Conservation (phyloP, 129 eudicot genomes). For the Tagetes erecta region DNA sequence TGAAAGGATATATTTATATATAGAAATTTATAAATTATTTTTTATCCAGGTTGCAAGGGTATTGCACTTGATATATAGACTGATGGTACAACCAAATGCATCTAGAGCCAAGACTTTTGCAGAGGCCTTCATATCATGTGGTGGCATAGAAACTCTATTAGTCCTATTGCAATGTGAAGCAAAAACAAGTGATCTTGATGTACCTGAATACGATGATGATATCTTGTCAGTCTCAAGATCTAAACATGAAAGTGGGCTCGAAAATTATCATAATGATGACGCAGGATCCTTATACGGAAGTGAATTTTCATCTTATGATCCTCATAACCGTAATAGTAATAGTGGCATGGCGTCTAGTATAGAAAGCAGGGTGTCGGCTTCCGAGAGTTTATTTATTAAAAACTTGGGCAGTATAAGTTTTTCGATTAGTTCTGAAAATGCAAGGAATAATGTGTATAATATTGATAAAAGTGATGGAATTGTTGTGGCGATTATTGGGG, state of each 20-base stretch:
- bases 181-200: slow-evolving; percentile 66
- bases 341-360: slow-evolving; percentile 40
- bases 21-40: not conserved
- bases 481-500: slow-evolving; percentile 72
- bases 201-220: slow-evolving; percentile 33
- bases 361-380: slow-evolving; percentile 54
- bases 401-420: slow-evolving; percentile 77
- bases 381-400: slow-evolving; percentile 52
- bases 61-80: slow-evolving; percentile 73
- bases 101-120: slow-evolving; percentile 80
- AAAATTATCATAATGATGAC: slow-evolving; percentile 31
- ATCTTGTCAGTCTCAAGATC: slow-evolving; percentile 36
- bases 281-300: slow-evolving; percentile 38
- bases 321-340: slow-evolving; percentile 26
- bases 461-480: slow-evolving; percentile 78
- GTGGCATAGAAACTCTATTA: slow-evolving; percentile 88
- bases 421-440: slow-evolving; percentile 87
- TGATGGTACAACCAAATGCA: slow-evolving; percentile 82
- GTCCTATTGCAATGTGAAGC: slow-evolving; percentile 89
- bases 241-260: slow-evolving; percentile 34
- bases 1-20: no score
- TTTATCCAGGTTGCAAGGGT: slow-evolving; percentile 77
- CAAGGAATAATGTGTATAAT: slow-evolving; percentile 80
- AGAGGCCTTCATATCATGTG: slow-evolving; percentile 88
- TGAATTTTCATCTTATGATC: slow-evolving; percentile 38